A percentile compares a stretch with the other conserved stretches of the same genome.
Evolutionary conservation across 768 basidiomycete species (phyloP).

Genomic region (Lentinula raphanica): DNA sequence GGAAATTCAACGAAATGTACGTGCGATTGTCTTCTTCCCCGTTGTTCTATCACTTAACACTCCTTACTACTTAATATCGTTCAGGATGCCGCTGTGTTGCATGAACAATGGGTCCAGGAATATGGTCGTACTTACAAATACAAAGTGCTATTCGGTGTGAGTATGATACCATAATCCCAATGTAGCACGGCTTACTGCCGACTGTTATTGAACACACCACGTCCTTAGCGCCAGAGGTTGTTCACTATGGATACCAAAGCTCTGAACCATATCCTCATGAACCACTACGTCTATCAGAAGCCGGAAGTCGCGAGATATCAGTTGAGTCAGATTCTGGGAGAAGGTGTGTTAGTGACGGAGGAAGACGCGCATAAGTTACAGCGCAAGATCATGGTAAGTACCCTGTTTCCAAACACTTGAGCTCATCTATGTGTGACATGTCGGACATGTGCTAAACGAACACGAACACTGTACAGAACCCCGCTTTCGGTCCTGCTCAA

Average conservation of each 20-base stretch:
- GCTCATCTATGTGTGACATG: no score
- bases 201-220: not conserved
- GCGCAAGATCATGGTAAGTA: slow-evolving; percentile 37
- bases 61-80: no score
- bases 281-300: slow-evolving; percentile 53
- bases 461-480: slow-evolving; percentile 38
- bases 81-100: slow-evolving; percentile 17
- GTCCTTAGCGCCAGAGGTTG: slow-evolving; percentile 30
- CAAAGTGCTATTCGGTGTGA: slow-evolving; percentile 26
- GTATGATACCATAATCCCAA: not conserved
- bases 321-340: slow-evolving; percentile 39
- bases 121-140: slow-evolving; percentile 31
- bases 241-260: slow-evolving; percentile 60
- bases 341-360: slow-evolving; percentile 45
- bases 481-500: slow-evolving; percentile 59
- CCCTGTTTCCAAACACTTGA: no score
- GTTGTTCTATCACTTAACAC: no score
- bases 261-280: slow-evolving; percentile 57
- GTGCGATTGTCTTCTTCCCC: slow-evolving; percentile 1
- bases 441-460: no score
- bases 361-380: slow-evolving; percentile 43
- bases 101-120: slow-evolving; percentile 29
- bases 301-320: slow-evolving; percentile 32
- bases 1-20: slow-evolving; percentile 21
- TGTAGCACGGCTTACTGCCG: no score